These are phyloP conservation scores for Neoboletus magnificus DNA, from an alignment of 768 basidiomycete genomes.

Conservation along the genomic window DNA sequence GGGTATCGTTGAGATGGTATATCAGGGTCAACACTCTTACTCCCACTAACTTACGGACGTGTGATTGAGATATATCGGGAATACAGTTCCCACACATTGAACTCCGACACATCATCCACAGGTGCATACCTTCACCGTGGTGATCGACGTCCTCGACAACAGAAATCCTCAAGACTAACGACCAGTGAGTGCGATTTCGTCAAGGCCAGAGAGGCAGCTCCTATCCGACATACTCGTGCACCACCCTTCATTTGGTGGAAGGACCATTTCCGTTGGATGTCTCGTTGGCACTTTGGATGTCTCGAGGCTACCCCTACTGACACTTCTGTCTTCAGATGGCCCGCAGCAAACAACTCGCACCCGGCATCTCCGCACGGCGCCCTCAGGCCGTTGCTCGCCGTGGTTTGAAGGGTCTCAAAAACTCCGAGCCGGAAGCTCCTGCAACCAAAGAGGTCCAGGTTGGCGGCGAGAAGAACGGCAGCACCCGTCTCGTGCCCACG, in stretches of 20 bases:
- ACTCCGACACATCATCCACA: conserved; percentile 22
- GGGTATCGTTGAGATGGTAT: conserved; percentile 23
- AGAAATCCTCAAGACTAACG: conserved; percentile 43
- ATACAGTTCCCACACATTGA: conserved; percentile 22
- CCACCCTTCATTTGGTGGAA: neutral
- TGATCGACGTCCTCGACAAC: conserved; percentile 31
- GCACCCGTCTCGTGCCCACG: conserved; percentile 82
- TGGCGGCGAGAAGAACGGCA: conserved; percentile 88
- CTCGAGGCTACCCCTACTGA: conserved; percentile 18
- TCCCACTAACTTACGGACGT: neutral
- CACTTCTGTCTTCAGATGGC: conserved; percentile 58
- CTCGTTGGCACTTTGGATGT: conserved; percentile 34
- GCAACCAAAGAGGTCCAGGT: conserved; percentile 75
- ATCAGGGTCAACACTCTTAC: neutral
- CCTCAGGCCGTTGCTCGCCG: conserved; percentile 79
- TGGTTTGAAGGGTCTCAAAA: conserved; percentile 81
- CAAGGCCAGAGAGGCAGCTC: conserved; percentile 5
- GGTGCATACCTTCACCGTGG: conserved; percentile 13
- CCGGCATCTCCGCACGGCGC: conserved; percentile 77
- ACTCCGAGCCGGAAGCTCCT: conserved; percentile 60
- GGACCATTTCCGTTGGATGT: conserved; percentile 34
- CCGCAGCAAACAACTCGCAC: conserved; percentile 80
- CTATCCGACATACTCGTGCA: neutral
- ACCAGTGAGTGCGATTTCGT: conserved; percentile 36
- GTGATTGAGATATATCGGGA: conserved; percentile 15